These are phyloP conservation scores for Straminergon stramineum DNA, from an alignment of 225 moss, liverwort and hornwort genomes.

Conservation along the genomic window DNA sequence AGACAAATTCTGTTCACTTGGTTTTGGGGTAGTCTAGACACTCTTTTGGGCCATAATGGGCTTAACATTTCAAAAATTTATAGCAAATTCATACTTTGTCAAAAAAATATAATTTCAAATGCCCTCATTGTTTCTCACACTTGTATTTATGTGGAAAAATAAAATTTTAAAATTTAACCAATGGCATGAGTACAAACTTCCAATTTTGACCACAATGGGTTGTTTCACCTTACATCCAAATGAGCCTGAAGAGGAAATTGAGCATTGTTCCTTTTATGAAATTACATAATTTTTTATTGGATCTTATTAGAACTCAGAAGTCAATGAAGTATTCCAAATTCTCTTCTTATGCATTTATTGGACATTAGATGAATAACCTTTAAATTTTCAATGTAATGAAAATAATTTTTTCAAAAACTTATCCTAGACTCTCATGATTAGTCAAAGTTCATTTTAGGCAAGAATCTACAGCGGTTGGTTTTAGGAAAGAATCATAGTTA, in stretches of 20 bases:
- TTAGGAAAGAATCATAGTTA: neutral
- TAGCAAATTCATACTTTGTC: too few species aligned
- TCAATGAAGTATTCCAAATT: neutral
- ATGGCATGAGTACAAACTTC: too few species aligned
- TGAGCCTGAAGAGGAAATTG: neutral
- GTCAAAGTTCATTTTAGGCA: neutral
- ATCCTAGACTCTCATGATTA: neutral
- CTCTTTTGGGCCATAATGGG: too few species aligned
- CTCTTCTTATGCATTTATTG: neutral
- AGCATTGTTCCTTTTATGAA: neutral
- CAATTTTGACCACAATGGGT: too few species aligned
- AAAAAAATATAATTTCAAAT: too few species aligned
- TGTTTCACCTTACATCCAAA: neutral
- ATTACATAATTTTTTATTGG: neutral
- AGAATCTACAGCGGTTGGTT: accelerated
- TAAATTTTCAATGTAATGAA: neutral
- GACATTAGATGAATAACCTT: neutral
- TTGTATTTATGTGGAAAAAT: too few species aligned
- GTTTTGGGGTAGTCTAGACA: too few species aligned
- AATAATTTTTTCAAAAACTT: neutral
- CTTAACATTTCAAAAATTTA: too few species aligned
- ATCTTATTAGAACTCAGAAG: neutral
- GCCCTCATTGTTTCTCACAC: too few species aligned
- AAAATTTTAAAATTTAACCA: too few species aligned
- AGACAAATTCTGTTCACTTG: too few species aligned